Evolutionary conservation across 345 rosid species (phyloP), one percentile per base, ranked within the genome.

Genomic region (Citrus maxima): DNA sequence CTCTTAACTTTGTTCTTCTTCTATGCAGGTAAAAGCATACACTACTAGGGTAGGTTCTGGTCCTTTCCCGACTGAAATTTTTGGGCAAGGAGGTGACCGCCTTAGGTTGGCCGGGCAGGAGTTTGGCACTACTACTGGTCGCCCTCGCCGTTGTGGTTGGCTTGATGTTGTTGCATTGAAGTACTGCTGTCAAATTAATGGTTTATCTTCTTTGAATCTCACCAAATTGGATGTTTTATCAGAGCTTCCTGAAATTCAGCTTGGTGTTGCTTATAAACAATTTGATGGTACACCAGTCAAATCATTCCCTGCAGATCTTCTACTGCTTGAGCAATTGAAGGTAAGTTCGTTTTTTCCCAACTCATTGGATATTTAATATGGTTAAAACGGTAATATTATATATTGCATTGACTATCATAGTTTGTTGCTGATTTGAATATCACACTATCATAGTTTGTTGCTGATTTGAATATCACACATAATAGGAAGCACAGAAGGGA

Each of bases 101-200:
- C 98, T 96, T 32, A 86, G 98, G 87, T 84, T 87, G 82, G 93
- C 91, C 54, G 99, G 98, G 76, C 97, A 94, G 67, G 99, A 93
- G 86, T 94, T 96, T 83, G 99, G 99, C 76, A 94, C 99, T 32
- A 91, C 97, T 37, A 96, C 98, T 13, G 99, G 99, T 38, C 99
- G 98, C 60, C 99, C 99, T 84, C 97, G 99, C 49, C 97, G 98
- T 69, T 96, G 99, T 80, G 99, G 98, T 56, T 96, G 99, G 99
- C 98, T 96, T 10, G 99, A 96, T 85, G 75, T 96, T 67, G 99
- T 96, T 85, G 98, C 98, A 6, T 82, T 94, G 83, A 93, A 82
- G 80, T 96, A 82, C 82, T 84, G 92, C 82, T 94, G 97, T 84
- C 97, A 90, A 81, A 90, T 96, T 78, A 96, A 96, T 78, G 98